Base-by-base conservation (phyloP, 331 rosid species). In the Rhamnella rubrinervis region DNA sequence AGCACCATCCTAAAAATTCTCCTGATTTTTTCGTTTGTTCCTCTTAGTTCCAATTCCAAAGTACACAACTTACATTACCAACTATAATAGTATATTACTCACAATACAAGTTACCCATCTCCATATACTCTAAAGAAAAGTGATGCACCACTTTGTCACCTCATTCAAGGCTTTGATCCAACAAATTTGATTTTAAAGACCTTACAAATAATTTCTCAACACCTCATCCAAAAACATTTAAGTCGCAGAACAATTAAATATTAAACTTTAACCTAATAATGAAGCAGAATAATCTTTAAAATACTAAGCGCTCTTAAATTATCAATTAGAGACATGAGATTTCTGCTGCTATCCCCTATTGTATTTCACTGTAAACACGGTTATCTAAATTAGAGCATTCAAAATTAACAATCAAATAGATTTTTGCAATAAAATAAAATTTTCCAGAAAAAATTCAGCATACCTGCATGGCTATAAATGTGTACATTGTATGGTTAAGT, bases 381-480 rank as follows among this genome's bases (percentile, higher is more conserved):
- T 10, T 50, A 49, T 7, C 44, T 8, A 35, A 41, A 39, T 71
- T 37, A 19, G 18, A 52, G 26, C 51, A 38, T 44, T 49, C 79
- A 5, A 61, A 26, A 55, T 17, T 19, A 53, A 28, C 63, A 69
- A 58, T 18, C 44, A 23, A 64, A 25, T 14, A 51, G 8, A 46
- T 37, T 10, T 70, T 9, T 67, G 26, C 37, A 21, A 0, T 10
- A 59, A 63, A 39, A 47, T 76, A 44, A 56, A 75, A 53, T 68
- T 66, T 57, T 65, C 57, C 61, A 61, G 66, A 61, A 76, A 25
- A 55, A 63, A 37, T 23, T 18, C 47, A 70, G 59, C 85, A 71
- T 77, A 93, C 98, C 97, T 91, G 97, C 85, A 91, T 82, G 18
- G 97, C 98, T 50, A 93, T 72, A 83, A 93, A 93, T 13, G 97